Percentiles rank a stretch among this genome's conserved stretches.
These are phyloP conservation scores for Cladophialophora immunda DNA, from an alignment of 2,329 filamentous ascomycete species.

Conservation along the genomic window DNA sequence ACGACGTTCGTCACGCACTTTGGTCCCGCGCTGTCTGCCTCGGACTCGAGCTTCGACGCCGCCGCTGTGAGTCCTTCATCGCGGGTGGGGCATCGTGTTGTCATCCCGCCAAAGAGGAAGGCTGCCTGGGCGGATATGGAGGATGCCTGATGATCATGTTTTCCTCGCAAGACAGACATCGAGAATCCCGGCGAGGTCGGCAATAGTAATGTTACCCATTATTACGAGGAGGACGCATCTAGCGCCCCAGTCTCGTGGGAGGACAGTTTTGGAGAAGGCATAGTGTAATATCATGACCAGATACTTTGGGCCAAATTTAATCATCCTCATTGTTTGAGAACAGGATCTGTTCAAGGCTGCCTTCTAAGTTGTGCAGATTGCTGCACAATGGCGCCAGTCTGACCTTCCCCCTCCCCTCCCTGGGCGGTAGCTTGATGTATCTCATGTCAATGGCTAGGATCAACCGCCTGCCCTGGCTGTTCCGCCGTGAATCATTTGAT, in stretches of 20 bases:
- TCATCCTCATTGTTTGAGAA: not conserved
- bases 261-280: not conserved
- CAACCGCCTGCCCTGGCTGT: not conserved
- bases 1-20: constrained; percentile 13
- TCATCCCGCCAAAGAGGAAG: constrained; percentile 11
- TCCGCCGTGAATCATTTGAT: not conserved
- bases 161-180: not conserved
- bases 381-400: not conserved
- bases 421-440: not conserved
- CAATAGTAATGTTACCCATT: not conserved
- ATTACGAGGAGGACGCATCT: not conserved
- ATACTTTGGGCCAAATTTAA: not conserved
- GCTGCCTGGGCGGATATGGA: constrained; percentile 16
- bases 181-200: not conserved
- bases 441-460: not conserved
- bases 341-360: not conserved
- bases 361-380: not conserved
- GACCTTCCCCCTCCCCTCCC: not conserved
- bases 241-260: not conserved
- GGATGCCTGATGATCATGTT: not conserved
- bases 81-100: constrained; percentile 1
- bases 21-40: not conserved
- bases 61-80: not conserved
- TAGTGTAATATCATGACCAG: constrained; percentile 2
- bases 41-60: not conserved